Conservation (phyloP, 2,329 filamentous ascomycete genomes). For the Verticillium tricorpus region DNA sequence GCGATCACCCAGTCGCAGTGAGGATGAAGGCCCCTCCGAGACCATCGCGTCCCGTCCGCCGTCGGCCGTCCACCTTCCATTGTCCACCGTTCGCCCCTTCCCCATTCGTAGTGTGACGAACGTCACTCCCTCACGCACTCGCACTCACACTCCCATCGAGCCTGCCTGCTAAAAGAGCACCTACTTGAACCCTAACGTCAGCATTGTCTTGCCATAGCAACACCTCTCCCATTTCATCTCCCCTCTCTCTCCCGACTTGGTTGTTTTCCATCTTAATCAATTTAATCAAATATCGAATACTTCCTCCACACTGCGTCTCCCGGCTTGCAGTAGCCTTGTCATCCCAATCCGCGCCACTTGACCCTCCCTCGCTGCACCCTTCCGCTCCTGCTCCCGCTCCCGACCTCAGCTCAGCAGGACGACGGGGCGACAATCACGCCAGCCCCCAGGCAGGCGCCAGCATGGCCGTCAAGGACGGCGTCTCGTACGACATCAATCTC, state of each 20-base stretch:
- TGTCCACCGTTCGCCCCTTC: not conserved
- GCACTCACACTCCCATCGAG: not conserved
- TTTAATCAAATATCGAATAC: not conserved
- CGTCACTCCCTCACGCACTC: not conserved
- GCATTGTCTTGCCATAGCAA: not conserved
- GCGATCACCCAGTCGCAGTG: not conserved
- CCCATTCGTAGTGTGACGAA: not conserved
- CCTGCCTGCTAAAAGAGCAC: not conserved
- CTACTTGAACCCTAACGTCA: not conserved
- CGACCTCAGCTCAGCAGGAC: not conserved
- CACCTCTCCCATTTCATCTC: not conserved
- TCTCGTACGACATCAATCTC: constrained; percentile 8
- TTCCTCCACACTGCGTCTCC: not conserved
- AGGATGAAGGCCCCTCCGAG: not conserved
- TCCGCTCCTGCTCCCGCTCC: not conserved
- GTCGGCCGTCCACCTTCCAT: not conserved
- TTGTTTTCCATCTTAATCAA: not conserved
- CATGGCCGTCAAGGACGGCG: constrained; percentile 46
- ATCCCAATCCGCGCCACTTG: not conserved
- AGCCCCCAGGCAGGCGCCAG: constrained; percentile 17
- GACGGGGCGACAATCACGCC: not conserved
- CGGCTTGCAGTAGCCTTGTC: not conserved
- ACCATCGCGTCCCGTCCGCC: not conserved
- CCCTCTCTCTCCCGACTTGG: not conserved
- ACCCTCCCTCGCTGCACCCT: not conserved